phyloP scores from a whole-genome alignment of 164 flowering plant genomes.

The Magnolia kwangsiensis region DNA sequence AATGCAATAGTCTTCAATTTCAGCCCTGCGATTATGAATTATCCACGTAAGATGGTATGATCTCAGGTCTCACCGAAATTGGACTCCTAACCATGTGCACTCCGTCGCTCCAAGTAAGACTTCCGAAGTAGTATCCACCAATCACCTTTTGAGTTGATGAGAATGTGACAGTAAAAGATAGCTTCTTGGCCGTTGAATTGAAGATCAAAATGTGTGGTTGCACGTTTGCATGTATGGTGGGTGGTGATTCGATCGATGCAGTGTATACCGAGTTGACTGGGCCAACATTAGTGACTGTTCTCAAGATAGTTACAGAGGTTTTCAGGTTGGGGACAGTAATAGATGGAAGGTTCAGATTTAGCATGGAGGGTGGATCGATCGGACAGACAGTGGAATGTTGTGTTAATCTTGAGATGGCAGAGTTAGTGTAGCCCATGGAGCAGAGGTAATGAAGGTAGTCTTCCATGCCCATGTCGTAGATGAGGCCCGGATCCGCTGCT shows the following conservation, averaged over 20 bases:
- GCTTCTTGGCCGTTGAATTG: conserved; percentile 27
- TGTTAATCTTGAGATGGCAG: conserved; percentile 20
- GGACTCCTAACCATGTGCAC: conserved; percentile 27
- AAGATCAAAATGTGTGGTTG: conserved; percentile 39
- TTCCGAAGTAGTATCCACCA: conserved; percentile 47
- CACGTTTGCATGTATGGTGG: conserved; percentile 35
- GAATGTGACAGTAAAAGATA: conserved; percentile 35
- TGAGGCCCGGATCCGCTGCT: conserved; percentile 47
- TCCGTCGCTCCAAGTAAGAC: conserved; percentile 46
- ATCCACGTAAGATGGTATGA: background rate
- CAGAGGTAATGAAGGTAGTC: conserved; percentile 43
- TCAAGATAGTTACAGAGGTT: conserved; percentile 24
- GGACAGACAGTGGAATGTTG: conserved; percentile 12
- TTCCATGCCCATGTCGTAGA: conserved; percentile 21
- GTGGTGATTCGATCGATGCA: conserved; percentile 40
- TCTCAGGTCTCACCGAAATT: background rate
- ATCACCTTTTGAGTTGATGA: conserved; percentile 24
- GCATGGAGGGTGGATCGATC: background rate
- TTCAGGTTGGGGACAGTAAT: conserved; percentile 43
- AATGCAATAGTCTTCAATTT: background rate
- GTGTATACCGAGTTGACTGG: conserved; percentile 19
- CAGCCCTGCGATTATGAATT: background rate
- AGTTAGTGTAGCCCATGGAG: conserved; percentile 24
- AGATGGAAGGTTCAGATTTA: conserved; percentile 46
- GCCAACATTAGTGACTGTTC: conserved; percentile 49